Base-by-base conservation (phyloP, 2,329 filamentous ascomycete genomes). In the Monosporascus cannonballus region DNA sequence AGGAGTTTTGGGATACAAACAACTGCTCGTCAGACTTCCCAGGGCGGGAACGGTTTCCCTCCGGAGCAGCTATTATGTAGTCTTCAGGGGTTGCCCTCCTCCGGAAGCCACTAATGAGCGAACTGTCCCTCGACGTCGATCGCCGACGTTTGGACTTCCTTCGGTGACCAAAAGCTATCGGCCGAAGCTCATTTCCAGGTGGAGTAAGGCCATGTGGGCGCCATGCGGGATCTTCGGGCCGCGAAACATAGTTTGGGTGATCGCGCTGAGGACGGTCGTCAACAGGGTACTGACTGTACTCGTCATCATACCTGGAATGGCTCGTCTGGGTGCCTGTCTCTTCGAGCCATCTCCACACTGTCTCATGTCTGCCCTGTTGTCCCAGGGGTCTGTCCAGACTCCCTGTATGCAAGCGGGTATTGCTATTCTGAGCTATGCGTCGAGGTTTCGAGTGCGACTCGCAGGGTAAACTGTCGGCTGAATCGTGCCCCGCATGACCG, bases 201-300 rank as follows among this genome's bases (percentile, higher is more conserved):
- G 59, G 55, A 54, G 56, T 56, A 53, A 58, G 56, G 51, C 62
- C 55, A 54, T 57, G 56, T 51, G 59, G 58, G 36, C 57, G 56
- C 64, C 63, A 63, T 59, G 50, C 49, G 47, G 48, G 54, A 61
- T 63, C 58, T 60, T 53, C 56, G 50, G 47, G 56, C 27, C 52
- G 47, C 22, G 49, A 55, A 27, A 45, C 39, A 55, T 50, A 20
- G 50, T 47, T 48, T 22, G 6, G 42, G 22, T 30, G 39, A 50
- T 27, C 51, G 42, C 30, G 41, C 34, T 18, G 48, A 39, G 24
- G 45, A 53, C 41, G 38, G 34, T 52, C 22, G 6, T 46, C 20
- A 7, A 46, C 20, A 8, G 15, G 22, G 39, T 15, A 20, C 22
- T 18, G 39, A 42, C 20, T 9, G 22, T 9, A 4, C 25, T 18